Percentiles rank a stretch among this genome's conserved stretches.
phyloP scores from a whole-genome alignment of 2,329 filamentous ascomycete genomes.

The Atkinsonella hypoxylon region DNA sequence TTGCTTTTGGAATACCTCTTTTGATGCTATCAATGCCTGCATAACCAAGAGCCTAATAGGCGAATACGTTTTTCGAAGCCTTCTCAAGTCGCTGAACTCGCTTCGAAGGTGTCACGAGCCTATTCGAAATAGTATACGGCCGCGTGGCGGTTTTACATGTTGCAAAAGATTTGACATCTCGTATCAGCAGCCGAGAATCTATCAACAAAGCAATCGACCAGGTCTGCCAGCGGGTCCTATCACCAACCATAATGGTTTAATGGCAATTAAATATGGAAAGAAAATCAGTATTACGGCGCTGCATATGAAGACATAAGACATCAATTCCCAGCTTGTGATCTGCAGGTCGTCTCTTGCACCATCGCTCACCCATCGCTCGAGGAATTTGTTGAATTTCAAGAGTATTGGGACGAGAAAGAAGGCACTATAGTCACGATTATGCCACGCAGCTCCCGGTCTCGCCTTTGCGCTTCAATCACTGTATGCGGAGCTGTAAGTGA shows the following conservation, averaged over 20 bases:
- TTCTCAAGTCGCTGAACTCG: background rate
- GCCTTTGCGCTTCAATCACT: conserved; percentile 44
- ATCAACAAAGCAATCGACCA: conserved; percentile 26
- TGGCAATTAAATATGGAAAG: conserved; percentile 50
- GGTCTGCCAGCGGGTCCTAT: conserved; percentile 48
- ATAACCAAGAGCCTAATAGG: background rate
- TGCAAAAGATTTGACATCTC: conserved; percentile 30
- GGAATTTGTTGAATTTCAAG: conserved; percentile 45
- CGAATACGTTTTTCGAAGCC: background rate
- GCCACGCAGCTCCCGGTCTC: conserved; percentile 54
- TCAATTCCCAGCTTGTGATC: conserved; percentile 55
- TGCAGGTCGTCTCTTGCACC: conserved; percentile 41
- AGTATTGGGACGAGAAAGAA: conserved; percentile 50
- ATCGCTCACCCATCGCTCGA: conserved; percentile 21
- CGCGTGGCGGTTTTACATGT: background rate
- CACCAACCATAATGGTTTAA: conserved; percentile 26
- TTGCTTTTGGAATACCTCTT: background rate
- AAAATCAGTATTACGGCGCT: conserved; percentile 50
- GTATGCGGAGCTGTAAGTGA: conserved; percentile 40
- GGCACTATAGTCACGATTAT: conserved; percentile 49
- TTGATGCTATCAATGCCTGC: background rate
- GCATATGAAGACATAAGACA: conserved; percentile 56
- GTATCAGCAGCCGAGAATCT: conserved; percentile 34
- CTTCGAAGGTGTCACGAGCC: background rate
- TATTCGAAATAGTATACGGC: background rate